Evolutionary conservation across 768 basidiomycete species (phyloP).

Genomic region (Hirschioporus abietinus): DNA sequence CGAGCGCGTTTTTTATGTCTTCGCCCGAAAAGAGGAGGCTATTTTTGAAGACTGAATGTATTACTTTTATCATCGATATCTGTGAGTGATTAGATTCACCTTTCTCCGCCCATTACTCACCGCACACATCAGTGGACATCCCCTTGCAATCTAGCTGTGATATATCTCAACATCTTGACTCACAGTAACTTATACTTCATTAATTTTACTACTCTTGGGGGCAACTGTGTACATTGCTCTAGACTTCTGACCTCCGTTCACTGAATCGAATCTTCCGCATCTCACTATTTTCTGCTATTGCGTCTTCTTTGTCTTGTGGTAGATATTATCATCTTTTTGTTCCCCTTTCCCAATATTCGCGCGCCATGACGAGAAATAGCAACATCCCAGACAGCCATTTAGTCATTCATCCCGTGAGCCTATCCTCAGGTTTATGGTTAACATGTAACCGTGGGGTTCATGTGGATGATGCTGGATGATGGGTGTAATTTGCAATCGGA

Average conservation of each 20-base stretch:
- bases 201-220: not conserved
- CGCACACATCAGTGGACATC: too few species aligned
- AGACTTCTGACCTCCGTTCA: not conserved
- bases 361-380: conserved; percentile 3
- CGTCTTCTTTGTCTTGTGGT: not conserved
- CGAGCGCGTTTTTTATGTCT: conserved; percentile 4
- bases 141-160: too few species aligned
- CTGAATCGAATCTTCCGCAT: not conserved
- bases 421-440: not conserved
- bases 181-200: not conserved
- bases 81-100: not conserved
- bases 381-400: conserved; percentile 1
- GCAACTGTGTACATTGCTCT: not conserved
- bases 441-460: conserved; percentile 1
- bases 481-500: conserved; percentile 7
- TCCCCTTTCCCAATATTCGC: not conserved
- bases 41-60: not conserved
- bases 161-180: not conserved
- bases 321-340: too few species aligned
- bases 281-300: not conserved
- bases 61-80: not conserved
- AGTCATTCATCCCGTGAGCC: not conserved
- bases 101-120: not conserved
- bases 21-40: conserved; percentile 1
- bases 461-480: conserved; percentile 4